Percentiles rank a stretch among this genome's conserved stretches.
These are phyloP conservation scores for Amaranthus palmeri DNA, from an alignment of 148 eudicot genomes.

Conservation along the genomic window DNA sequence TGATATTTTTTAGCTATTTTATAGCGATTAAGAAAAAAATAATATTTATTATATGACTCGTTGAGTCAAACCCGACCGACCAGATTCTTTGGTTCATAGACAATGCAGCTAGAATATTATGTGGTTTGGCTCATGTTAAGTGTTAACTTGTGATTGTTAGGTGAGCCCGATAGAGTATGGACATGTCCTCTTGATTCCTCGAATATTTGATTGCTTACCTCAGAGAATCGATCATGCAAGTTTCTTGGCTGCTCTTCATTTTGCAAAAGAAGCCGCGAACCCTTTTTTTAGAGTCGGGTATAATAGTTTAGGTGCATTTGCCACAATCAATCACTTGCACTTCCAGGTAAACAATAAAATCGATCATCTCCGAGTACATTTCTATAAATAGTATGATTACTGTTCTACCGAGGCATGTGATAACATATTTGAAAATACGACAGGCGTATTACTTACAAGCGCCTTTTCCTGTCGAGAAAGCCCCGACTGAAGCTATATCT, in stretches of 20 bases:
- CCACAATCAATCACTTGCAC: conserved; percentile 91
- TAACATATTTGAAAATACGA: neutral
- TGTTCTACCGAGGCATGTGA: neutral
- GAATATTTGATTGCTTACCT: conserved; percentile 70
- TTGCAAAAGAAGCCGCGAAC: conserved; percentile 71
- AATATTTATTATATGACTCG: too few relatives aligned
- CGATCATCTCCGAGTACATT: neutral
- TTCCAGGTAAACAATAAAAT: conserved; percentile 48
- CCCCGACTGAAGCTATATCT: conserved; percentile 39
- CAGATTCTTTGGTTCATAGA: too few relatives aligned
- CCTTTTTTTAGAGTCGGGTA: conserved; percentile 85
- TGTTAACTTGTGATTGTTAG: conserved; percentile 30
- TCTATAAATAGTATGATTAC: neutral
- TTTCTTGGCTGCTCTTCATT: conserved; percentile 70
- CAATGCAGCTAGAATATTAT: too few relatives aligned
- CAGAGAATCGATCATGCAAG: conserved; percentile 72
- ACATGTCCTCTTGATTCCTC: conserved; percentile 82
- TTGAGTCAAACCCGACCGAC: too few relatives aligned
- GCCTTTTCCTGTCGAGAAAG: conserved; percentile 76
- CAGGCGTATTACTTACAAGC: conserved; percentile 74
- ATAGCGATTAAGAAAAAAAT: too few relatives aligned
- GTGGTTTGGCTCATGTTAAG: neutral
- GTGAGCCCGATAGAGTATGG: conserved; percentile 97
- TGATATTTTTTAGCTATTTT: neutral
- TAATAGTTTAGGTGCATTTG: conserved; percentile 95